Conservation (phyloP, 306 rosid genomes). For the Cajanus cajan region DNA sequence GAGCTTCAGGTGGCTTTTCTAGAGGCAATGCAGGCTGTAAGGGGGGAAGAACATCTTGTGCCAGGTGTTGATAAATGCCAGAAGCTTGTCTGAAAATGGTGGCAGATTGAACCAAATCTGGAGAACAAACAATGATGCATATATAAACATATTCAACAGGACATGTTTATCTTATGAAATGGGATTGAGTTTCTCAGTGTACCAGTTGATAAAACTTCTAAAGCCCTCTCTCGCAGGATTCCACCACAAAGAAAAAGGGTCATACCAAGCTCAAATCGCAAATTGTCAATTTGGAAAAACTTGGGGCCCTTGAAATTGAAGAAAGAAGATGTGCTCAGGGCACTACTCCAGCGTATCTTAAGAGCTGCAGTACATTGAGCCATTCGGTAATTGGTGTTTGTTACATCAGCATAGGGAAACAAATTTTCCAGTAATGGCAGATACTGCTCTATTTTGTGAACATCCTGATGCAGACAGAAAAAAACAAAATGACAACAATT, state of each 20-base stretch:
- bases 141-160: background rate
- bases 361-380: slow-evolving; percentile 47
- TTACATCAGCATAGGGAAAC: slow-evolving; percentile 33
- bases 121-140: slow-evolving; percentile 32
- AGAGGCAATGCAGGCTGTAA: slow-evolving; percentile 37
- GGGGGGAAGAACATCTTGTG: slow-evolving; percentile 55
- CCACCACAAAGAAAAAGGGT: slow-evolving; percentile 67
- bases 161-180: background rate
- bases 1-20: slow-evolving; percentile 66
- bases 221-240: slow-evolving; percentile 64
- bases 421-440: slow-evolving; percentile 72
- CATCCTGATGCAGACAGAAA: slow-evolving; percentile 49
- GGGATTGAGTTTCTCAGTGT: slow-evolving; percentile 1
- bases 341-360: slow-evolving; percentile 67
- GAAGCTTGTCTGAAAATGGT: slow-evolving; percentile 74
- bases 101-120: slow-evolving; percentile 67
- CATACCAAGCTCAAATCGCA: slow-evolving; percentile 71
- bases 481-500: background rate
- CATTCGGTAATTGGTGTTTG: slow-evolving; percentile 23
- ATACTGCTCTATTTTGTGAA: slow-evolving; percentile 64
- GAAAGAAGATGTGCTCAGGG: slow-evolving; percentile 53
- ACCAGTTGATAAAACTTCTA: slow-evolving; percentile 67
- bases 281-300: slow-evolving; percentile 53
- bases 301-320: slow-evolving; percentile 54
- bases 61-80: slow-evolving; percentile 70